Conservation (phyloP, 2,329 filamentous ascomycete genomes). For the Venturia pyrina region DNA sequence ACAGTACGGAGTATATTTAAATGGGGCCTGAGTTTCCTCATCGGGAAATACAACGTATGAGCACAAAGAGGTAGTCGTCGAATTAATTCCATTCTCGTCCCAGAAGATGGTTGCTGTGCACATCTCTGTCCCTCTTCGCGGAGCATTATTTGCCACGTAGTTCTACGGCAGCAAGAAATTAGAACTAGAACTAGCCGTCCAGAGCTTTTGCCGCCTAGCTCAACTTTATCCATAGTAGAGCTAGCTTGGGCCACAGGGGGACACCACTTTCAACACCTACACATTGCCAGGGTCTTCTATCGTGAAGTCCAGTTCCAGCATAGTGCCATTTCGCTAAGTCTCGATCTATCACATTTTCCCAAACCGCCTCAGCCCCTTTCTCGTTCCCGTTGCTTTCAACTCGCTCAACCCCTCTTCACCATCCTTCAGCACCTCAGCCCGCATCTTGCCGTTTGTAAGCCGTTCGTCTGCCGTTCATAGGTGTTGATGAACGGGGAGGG, state of each 20-base stretch:
- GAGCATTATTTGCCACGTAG: no score
- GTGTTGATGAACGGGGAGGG: background rate
- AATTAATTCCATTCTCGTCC: no score
- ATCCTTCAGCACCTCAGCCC: background rate
- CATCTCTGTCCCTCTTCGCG: background rate
- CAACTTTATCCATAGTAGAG: background rate
- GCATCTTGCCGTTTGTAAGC: background rate
- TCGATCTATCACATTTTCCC: background rate
- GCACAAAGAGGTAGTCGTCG: no score
- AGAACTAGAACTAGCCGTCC: no score
- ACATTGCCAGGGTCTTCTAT: background rate
- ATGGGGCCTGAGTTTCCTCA: no score
- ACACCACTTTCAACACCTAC: background rate
- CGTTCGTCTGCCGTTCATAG: background rate
- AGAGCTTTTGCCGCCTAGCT: background rate
- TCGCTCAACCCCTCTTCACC: background rate
- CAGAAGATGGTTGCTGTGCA: background rate
- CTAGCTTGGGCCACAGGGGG: background rate
- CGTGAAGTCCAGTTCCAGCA: background rate
- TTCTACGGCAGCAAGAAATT: no score
- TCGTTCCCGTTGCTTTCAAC: background rate
- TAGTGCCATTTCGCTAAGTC: background rate
- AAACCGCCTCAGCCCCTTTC: background rate
- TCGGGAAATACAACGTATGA: no score
- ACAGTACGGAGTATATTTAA: no score